These are phyloP conservation scores for Eutypa lata DNA, from an alignment of 2,329 filamentous ascomycete genomes.

Conservation along the genomic window DNA sequence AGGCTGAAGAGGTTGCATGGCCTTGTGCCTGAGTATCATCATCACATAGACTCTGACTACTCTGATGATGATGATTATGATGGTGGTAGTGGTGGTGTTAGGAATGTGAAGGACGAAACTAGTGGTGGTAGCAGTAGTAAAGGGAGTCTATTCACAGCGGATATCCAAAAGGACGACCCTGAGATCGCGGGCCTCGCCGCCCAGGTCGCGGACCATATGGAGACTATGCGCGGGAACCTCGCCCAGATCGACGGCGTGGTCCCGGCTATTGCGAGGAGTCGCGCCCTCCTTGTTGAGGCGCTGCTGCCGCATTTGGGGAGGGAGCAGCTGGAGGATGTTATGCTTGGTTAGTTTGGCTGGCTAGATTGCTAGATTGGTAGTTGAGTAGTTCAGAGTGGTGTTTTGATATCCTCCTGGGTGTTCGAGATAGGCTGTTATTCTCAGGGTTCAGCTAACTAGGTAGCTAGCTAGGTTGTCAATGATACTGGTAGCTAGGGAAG, in stretches of 20 bases:
- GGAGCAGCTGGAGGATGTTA: conserved; percentile 44
- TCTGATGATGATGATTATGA: conserved; percentile 5
- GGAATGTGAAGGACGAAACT: conserved; percentile 14
- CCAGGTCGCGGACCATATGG: conserved; percentile 53
- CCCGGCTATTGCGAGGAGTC: conserved; percentile 45
- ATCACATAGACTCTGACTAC: too few relatives aligned
- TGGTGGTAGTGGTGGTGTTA: conserved; percentile 7
- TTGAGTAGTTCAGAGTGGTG: not conserved
- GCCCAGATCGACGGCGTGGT: conserved; percentile 51
- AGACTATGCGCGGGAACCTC: conserved; percentile 53
- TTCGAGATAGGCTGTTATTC: too few relatives aligned
- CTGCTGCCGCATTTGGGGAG: conserved; percentile 43
- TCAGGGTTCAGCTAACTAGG: too few relatives aligned
- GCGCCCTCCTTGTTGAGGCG: conserved; percentile 47
- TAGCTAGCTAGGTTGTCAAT: too few relatives aligned
- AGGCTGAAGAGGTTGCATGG: conserved; percentile 47
- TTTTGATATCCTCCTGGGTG: too few relatives aligned
- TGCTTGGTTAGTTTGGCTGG: conserved; percentile 35
- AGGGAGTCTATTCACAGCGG: conserved; percentile 18
- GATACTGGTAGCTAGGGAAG: too few relatives aligned
- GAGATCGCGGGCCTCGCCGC: conserved; percentile 42
- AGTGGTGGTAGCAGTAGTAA: not conserved
- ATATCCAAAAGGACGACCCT: conserved; percentile 27
- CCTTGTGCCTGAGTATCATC: conserved; percentile 47
- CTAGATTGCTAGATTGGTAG: conserved; percentile 7